Base-by-base conservation (phyloP, 2,329 filamentous ascomycete genomes). In the Neofusicoccum parvum region DNA sequence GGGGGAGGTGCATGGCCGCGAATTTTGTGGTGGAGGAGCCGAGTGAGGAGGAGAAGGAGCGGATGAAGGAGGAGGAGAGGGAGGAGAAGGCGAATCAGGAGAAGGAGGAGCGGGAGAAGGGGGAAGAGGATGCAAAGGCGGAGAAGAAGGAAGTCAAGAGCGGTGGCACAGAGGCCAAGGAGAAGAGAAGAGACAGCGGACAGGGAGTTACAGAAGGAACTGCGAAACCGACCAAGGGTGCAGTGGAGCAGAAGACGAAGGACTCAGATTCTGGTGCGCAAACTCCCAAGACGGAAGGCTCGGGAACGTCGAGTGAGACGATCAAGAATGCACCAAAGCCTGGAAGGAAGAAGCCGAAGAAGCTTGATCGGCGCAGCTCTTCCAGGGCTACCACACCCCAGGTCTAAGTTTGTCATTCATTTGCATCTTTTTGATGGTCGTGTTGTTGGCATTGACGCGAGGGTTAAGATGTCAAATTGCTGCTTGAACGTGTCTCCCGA, bases 1-100 rank as follows among this genome's bases (percentile, higher is more conserved):
- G 76, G 2, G 76, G 75, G 27, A 71, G 70, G 27, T 76, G 75
- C 62, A 78, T 78, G 75, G 76, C 75, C 5, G 75, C 74, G 27
- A 77, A 78, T 62, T 78, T 77, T 67, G 72, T 78, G 70, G 76
- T 78, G 5, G 76, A 78, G 64, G 72, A 75, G 10, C 68, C 69
- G 12, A 72, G 75, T 12, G 36, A 41, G 10, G 53, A 39, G 46
- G 48, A 62, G 34, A 32, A 12, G 36, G 32, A 43, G 10, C 41
- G 60, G 36, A 27, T n/a, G n/a, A 11, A 1, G 27, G 50, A 15
- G 56, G 48, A 46, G 6, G 36, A 48, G 14, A 41, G 27, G 15
- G 39, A 39, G 32, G 45, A 65, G 43, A 20, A 65, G 12, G n/a
- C 48, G 12, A 50, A 64, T 1, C 45, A 54, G 50, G 39, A 66